These are phyloP conservation scores for Suillus subalutaceus DNA, from an alignment of 768 basidiomycete genomes.

Conservation along the genomic window DNA sequence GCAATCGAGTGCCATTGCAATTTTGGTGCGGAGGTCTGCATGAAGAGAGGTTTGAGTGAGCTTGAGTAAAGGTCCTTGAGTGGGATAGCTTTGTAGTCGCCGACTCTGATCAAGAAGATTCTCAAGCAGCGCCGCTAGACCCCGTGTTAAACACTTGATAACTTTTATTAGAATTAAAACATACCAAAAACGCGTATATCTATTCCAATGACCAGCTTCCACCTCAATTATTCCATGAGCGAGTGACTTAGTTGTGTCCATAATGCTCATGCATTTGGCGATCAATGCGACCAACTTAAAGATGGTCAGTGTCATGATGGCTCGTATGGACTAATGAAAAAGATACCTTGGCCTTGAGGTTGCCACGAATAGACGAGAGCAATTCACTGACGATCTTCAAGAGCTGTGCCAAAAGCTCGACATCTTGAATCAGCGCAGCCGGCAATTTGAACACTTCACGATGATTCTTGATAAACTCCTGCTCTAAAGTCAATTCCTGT, in stretches of 20 bases:
- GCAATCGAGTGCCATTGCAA: neutral
- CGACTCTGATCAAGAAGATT: neutral
- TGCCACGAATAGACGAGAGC: constrained; percentile 6
- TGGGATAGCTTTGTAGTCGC: neutral
- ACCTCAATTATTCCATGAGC: constrained; percentile 9
- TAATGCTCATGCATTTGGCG: constrained; percentile 4
- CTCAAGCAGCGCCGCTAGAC: neutral
- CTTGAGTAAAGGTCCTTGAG: neutral
- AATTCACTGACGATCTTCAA: constrained; percentile 4
- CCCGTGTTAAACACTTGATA: neutral
- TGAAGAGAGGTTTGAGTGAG: neutral
- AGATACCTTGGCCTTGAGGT: constrained; percentile 1
- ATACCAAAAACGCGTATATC: constrained; percentile 10
- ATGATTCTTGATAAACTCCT: constrained; percentile 11
- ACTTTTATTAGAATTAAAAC: neutral
- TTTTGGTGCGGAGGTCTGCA: neutral
- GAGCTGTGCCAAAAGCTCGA: constrained; percentile 3
- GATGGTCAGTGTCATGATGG: neutral
- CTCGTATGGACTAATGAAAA: neutral
- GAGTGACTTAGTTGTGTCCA: constrained; percentile 2
- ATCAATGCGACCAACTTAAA: neutral
- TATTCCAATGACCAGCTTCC: constrained; percentile 10
- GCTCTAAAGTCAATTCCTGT: neutral
- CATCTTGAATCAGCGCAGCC: neutral
- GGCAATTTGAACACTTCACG: constrained; percentile 7